These are phyloP conservation scores for Fusarium nanum DNA, from an alignment of 2,329 filamentous ascomycete genomes.

Conservation along the genomic window DNA sequence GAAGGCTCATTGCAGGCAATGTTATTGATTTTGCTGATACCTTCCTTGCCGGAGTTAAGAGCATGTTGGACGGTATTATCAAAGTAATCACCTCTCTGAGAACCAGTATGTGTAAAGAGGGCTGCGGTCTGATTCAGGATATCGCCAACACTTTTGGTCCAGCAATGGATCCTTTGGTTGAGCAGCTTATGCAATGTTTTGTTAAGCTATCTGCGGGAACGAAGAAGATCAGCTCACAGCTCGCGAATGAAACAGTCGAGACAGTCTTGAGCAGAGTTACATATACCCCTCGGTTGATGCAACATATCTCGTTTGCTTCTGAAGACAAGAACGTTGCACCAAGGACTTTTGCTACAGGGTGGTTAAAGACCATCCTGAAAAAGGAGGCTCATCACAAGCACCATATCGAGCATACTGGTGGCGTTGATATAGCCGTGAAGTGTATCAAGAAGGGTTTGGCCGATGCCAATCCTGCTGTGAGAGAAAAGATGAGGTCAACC, in stretches of 20 bases:
- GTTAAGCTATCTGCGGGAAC: slow-evolving; percentile 90
- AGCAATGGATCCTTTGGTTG: slow-evolving; percentile 86
- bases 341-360: slow-evolving; percentile 80
- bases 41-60: slow-evolving; percentile 78
- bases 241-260: slow-evolving; percentile 84
- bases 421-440: slow-evolving; percentile 86
- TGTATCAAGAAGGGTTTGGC: slow-evolving; percentile 88
- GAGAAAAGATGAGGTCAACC: slow-evolving; percentile 84
- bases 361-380: slow-evolving; percentile 85
- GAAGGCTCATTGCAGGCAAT: slow-evolving; percentile 85
- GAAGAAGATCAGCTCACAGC: slow-evolving; percentile 91
- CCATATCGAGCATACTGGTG: slow-evolving; percentile 85
- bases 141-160: slow-evolving; percentile 80
- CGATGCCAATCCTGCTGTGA: slow-evolving; percentile 90
- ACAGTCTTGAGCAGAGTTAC: slow-evolving; percentile 81
- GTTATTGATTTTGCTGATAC: slow-evolving; percentile 78
- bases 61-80: slow-evolving; percentile 85
- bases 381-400: slow-evolving; percentile 83
- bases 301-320: slow-evolving; percentile 83
- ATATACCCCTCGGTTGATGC: slow-evolving; percentile 83
- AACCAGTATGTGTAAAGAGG: slow-evolving; percentile 90
- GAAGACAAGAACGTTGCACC: slow-evolving; percentile 96
- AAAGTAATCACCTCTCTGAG: slow-evolving; percentile 86
- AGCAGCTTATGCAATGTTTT: slow-evolving; percentile 87
- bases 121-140: slow-evolving; percentile 86